These are phyloP conservation scores for Rosa chinensis DNA, from an alignment of 306 rosid genomes.

Conservation along the genomic window DNA sequence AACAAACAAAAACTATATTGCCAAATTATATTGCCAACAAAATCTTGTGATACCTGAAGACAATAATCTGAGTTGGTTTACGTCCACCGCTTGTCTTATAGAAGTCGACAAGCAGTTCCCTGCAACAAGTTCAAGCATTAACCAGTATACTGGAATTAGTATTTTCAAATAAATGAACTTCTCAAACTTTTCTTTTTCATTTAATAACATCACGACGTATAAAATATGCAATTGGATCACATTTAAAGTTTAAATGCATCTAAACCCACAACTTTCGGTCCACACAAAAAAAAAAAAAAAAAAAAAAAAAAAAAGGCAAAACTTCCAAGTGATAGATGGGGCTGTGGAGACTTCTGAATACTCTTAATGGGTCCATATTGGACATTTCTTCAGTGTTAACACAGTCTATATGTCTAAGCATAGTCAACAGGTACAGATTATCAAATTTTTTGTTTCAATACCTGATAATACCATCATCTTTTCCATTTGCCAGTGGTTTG, in stretches of 20 bases:
- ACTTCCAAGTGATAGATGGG: not conserved
- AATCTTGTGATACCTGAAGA: conserved; percentile 69
- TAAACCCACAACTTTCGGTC: not conserved
- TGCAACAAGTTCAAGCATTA: conserved; percentile 38
- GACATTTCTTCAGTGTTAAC: not conserved
- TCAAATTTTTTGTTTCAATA: conserved; percentile 20
- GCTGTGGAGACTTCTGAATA: not conserved
- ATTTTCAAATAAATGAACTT: not conserved
- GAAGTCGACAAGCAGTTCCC: conserved; percentile 90
- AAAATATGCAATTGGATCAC: not conserved
- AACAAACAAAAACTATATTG: not conserved
- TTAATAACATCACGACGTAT: not conserved
- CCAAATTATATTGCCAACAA: not conserved
- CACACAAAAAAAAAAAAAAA: not conserved
- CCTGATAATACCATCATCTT: conserved; percentile 92
- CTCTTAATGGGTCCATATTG: not conserved
- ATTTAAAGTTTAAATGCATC: not conserved
- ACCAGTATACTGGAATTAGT: conserved; percentile 15
- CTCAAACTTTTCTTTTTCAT: not conserved
- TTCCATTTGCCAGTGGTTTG: conserved; percentile 69
- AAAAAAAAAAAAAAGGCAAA: not conserved
- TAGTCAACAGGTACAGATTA: not conserved
- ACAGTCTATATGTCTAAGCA: not conserved
- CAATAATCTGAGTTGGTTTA: conserved; percentile 78
- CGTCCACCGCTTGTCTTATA: conserved; percentile 56